Evolutionary conservation across 164 flowering plant genomes (phyloP), one percentile per base, ranked within the genome.

Genomic region (Hamamelis virginiana): DNA sequence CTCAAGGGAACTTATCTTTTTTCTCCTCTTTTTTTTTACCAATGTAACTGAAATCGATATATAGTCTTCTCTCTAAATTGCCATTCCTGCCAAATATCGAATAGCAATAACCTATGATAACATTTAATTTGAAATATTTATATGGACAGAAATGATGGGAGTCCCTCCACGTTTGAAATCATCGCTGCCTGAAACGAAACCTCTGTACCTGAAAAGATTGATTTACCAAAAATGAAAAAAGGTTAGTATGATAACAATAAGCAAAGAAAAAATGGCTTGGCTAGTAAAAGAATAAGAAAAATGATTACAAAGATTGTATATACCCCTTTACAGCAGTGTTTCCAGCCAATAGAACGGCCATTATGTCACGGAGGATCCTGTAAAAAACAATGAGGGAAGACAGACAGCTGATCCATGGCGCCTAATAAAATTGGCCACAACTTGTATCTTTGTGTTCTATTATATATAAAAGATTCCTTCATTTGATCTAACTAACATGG

Each of bases 401-500:
- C 56, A 15, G 14, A 22, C 18, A 62, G 70, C 69, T 66, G 61
- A 79, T 73, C 59, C 46, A 70, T 65, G 80, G 74, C 78, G 68
- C 62, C 48, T 56, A 45, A 51, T 75, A 79, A 83, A 81, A 81
- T 62, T 52, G 66, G 84, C 84, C 87, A 72, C 76, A 67, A 62
- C 46, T 60, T 77, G 68, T 76, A 61, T 58, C 65, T 22, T n/a
- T 79, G 19, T 69, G 53, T 60, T 67, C 66, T 58, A 66, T 65
- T 63, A 59, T 71, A 65, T 72, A 74, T 79, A 52, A 19, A 62
- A 60, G 56, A 45, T 53, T 55, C 59, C 70, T 73, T 66, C 67
- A n/a, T 59, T 66, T 72, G 21, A 59, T 73, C 70, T 63, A 69
- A 61, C 72, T 62, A 72, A 28, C 61, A 67, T 23, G 64, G 51